Evolutionary conservation across 2,329 filamentous ascomycete species (phyloP), one percentile per base, ranked within the genome.

Genomic region (Elsinoe fawcettii): DNA sequence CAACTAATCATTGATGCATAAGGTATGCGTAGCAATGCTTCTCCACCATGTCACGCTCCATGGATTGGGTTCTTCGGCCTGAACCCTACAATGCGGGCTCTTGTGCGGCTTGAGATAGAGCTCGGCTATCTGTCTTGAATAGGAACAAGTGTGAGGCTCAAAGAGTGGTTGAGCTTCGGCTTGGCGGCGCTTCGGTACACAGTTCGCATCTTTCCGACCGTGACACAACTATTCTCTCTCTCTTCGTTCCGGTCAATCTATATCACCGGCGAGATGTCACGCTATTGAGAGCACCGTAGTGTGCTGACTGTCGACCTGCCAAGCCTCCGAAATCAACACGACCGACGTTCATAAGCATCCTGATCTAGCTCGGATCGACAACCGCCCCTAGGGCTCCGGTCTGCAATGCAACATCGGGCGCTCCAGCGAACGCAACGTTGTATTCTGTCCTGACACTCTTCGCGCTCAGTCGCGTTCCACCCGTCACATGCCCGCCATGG

Each of bases 371-470:
- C 49, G 20, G 49, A 53, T 53, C 49, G 49, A 11, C 49, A 39
- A 16, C 49, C 32, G 49, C 25, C 49, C 22, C 49, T 30, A 14
- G 49, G 34, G 49, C 49, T 55, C 27, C 36, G 36, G 12, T 36
- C 54, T 56, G 54, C 54, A 56, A 56, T 56, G 54, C 54, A 56
- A 56, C 54, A 56, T 56, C 39, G 25, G 30, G 14, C 39, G 54
- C 54, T 25, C 6, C 54, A 27, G 43, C 37, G 22, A 46, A 37
- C 54, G 54, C 41, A 47, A 49, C 54, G 54, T 56, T 56, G 37
- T 39, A 56, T 56, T 27, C 23, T 25, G 14, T 22, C 41, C 37
- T 16, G 49, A 34, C 18, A 12, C 18, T 47, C 34, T 16, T 14
- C 36, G 18, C 20, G 18, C 53, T 34, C 30, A 14, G 11, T 11